Evolutionary conservation across 306 rosid species (phyloP), one percentile per base, ranked within the genome.

Genomic region (Vachellia collinsii): DNA sequence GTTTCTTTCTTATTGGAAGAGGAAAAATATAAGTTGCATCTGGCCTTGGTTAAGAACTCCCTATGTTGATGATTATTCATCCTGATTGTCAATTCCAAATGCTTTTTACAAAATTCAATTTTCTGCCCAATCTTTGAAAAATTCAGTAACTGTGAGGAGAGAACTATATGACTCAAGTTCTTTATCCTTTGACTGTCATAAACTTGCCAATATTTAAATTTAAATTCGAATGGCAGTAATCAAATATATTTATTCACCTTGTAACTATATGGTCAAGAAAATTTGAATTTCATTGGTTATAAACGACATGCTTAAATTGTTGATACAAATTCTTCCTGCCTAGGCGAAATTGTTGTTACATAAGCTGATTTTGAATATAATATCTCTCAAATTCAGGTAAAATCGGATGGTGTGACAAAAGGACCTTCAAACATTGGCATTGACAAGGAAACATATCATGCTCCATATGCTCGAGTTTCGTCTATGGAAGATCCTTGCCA

Each of bases 401-500:
- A 78, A 64, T 10, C 29, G 13, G 79, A 78, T 72, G 72, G 78
- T 85, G 78, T 77, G 13, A 88, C 79, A 70, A 86, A 84, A 85
- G 94, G 82, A 70, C 82, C 83, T 48, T 78, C 89, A 65, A 87
- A 89, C 81, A 79, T 22, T 39, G 7, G 36, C 29, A 68, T 64
- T 23, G 46, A 80, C 62, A 92, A 77, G 80, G 94, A 83, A 76
- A 65, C 80, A 41, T 93, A 90, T 78, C 88, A 42, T 41, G 93
- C 92, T 44, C 97, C 98, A 51, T 80, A 74, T 86, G 98, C 94
- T 85, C 88, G 92, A 53, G 87, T 87, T 81, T 93, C 98, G 74
- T 96, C 97, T 56, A 80, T 92, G 87, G 93, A 92, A 84, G 92
- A 89, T 89, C 97, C 96, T 56, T 88, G 89, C 83, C 87, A 94